Conservation (phyloP, 225 moss, liverwort and hornwort species). For the Thuidium tamariscinum region DNA sequence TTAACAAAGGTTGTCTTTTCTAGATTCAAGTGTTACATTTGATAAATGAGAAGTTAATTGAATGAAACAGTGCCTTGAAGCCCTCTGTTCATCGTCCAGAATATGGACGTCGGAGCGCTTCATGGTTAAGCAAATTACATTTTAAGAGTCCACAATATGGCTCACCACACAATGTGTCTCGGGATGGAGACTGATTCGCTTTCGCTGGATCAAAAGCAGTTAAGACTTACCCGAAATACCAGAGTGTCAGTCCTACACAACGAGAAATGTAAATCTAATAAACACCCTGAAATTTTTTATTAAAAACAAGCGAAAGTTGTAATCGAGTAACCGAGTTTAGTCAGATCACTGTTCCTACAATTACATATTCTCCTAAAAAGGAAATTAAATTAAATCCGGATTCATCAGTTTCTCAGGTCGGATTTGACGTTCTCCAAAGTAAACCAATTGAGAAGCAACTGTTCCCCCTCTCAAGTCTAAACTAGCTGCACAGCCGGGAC, state of each 20-base stretch:
- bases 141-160: neutral
- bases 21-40: no score
- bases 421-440: neutral
- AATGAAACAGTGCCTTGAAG: no score
- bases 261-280: neutral
- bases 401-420: neutral
- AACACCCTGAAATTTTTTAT: neutral
- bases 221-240: slow-evolving; percentile 69
- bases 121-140: no score
- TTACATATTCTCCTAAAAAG: neutral
- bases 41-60: no score
- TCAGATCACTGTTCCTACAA: neutral
- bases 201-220: slow-evolving; percentile 61
- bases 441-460: slow-evolving; percentile 41
- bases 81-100: no score
- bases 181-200: slow-evolving; percentile 2
- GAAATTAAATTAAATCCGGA: neutral
- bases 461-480: slow-evolving; percentile 18
- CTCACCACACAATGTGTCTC: neutral
- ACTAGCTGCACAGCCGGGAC: slow-evolving; percentile 61
- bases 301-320: neutral
- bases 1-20: no score
- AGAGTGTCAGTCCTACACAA: slow-evolving; percentile 59
- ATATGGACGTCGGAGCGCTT: no score
- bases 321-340: neutral